Conservation (phyloP, 345 rosid species). For the Salix dunnii region DNA sequence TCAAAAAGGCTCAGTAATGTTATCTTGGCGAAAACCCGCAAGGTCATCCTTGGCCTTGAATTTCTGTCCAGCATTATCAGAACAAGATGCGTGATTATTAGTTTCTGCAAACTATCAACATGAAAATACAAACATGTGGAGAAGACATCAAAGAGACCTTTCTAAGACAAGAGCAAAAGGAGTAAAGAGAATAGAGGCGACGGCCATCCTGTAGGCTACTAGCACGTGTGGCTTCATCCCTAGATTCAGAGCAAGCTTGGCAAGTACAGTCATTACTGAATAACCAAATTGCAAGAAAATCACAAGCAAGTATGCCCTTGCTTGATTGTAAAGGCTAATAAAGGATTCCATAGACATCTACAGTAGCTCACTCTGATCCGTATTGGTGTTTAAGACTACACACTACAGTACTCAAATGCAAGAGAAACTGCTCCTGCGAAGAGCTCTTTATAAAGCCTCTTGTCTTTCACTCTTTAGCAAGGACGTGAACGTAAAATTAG, state of each 20-base stretch:
- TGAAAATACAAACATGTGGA: background rate
- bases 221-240: background rate
- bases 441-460: background rate
- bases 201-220: background rate
- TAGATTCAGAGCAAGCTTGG: background rate
- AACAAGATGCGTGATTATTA: background rate
- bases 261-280: background rate
- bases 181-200: background rate
- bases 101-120: background rate
- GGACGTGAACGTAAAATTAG: background rate
- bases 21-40: background rate
- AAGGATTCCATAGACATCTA: background rate
- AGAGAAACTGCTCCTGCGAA: background rate
- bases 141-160: background rate
- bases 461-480: background rate
- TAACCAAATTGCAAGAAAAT: background rate
- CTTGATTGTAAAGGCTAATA: background rate
- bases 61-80: background rate
- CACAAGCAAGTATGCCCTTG: background rate
- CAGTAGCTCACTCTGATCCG: background rate
- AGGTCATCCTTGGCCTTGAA: background rate
- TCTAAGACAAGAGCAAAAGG: background rate
- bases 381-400: background rate
- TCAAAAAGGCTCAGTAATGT: background rate
- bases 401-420: background rate